Evolutionary conservation across 768 basidiomycete species (phyloP).

Genomic region (Psilocybe sp.): DNA sequence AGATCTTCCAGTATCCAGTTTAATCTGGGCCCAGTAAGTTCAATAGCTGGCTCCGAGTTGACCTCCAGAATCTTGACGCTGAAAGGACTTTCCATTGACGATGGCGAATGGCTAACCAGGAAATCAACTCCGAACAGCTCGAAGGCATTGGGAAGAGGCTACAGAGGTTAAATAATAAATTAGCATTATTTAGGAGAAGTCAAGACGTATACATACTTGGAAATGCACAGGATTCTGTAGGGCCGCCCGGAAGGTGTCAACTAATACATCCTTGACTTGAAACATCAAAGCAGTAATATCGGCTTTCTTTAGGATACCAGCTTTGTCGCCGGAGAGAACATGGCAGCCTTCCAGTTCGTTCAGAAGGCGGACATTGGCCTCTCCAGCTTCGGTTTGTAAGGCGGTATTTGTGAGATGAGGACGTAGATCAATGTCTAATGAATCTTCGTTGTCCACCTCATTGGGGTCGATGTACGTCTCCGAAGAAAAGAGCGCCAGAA

Average conservation of each 20-base stretch:
- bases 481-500: constrained; percentile 87
- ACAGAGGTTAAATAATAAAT: not conserved
- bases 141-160: constrained; percentile 90
- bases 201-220: constrained; percentile 48
- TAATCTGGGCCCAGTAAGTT: constrained; percentile 82
- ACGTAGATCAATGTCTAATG: constrained; percentile 45
- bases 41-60: constrained; percentile 95
- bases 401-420: constrained; percentile 93
- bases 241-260: constrained; percentile 85
- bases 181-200: not conserved
- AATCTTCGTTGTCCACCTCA: constrained; percentile 17
- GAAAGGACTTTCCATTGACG: constrained; percentile 25
- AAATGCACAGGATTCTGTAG: constrained; percentile 80
- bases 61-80: constrained; percentile 82
- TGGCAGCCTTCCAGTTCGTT: constrained; percentile 73
- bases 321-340: constrained; percentile 37
- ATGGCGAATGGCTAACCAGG: constrained; percentile 53
- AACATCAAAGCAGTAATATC: constrained; percentile 46
- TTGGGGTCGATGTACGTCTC: constrained; percentile 59
- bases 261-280: constrained; percentile 58
- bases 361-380: constrained; percentile 72
- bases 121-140: constrained; percentile 97
- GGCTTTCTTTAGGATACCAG: constrained; percentile 21
- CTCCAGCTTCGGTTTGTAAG: constrained; percentile 66
- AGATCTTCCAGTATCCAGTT: constrained; percentile 80